Evolutionary conservation across 75 land plant genomes (phyloP).

Genomic region (Picea glauca): DNA sequence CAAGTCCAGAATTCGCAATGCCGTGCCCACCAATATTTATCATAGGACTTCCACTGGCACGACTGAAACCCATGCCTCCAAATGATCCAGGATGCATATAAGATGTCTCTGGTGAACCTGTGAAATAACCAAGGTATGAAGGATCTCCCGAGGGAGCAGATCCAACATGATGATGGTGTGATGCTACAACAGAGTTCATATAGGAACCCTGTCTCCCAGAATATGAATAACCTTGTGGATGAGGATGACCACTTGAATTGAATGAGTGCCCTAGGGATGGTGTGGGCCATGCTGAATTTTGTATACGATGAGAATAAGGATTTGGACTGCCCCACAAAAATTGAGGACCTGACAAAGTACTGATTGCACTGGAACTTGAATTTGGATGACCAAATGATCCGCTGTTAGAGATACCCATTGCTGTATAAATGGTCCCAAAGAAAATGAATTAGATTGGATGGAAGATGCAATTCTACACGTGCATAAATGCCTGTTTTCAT

Average conservation of each 20-base stretch:
- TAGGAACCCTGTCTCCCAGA: conserved; percentile 31
- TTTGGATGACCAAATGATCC: conserved; percentile 15
- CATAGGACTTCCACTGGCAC: conserved; percentile 37
- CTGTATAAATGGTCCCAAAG: conserved; percentile 7
- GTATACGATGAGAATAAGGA: conserved; percentile 29
- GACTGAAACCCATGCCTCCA: conserved; percentile 45
- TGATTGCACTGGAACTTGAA: conserved; percentile 25
- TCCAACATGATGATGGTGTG: conserved; percentile 56
- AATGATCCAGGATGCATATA: conserved; percentile 42
- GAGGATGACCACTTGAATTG: conserved; percentile 24
- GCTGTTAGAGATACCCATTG: conserved; percentile 11
- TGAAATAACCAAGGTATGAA: conserved; percentile 62
- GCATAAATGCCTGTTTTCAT: not conserved
- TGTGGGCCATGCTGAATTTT: conserved; percentile 42
- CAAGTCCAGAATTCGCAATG: conserved; percentile 31
- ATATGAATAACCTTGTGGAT: conserved; percentile 31
- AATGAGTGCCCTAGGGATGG: conserved; percentile 32
- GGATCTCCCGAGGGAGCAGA: conserved; percentile 75
- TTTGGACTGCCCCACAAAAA: conserved; percentile 85
- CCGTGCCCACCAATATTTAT: conserved; percentile 54
- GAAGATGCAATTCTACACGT: too few relatives aligned
- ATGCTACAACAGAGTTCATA: conserved; percentile 22
- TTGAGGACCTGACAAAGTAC: conserved; percentile 71
- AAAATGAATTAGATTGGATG: too few relatives aligned
- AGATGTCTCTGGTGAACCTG: conserved; percentile 69